Percentiles rank a stretch among this genome's conserved stretches.
Conservation (phyloP, 257 asterid species). For the Lycium barbarum region DNA sequence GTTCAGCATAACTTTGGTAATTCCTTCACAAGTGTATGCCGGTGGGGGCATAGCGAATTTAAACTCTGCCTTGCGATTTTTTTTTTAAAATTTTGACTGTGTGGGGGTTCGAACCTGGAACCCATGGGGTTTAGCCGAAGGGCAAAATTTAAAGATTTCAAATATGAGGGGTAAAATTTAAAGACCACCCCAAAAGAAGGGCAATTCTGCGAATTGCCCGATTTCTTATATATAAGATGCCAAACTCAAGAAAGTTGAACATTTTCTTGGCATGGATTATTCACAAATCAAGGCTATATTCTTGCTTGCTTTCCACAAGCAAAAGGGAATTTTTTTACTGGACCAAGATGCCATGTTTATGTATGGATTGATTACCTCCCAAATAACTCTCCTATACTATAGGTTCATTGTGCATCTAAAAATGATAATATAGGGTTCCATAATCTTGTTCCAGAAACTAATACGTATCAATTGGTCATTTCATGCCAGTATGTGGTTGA, state of each 20-base stretch:
- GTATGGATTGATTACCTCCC: neutral
- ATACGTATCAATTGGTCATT: slow-evolving; percentile 18
- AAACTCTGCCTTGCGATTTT: no score
- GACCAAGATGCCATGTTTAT: slow-evolving; percentile 7
- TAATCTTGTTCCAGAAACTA: neutral
- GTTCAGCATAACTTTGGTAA: no score
- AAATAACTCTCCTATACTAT: neutral
- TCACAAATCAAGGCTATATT: neutral
- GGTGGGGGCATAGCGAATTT: no score
- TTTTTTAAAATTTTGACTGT: no score
- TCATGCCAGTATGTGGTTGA: neutral
- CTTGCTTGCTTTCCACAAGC: neutral
- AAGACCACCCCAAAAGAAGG: no score
- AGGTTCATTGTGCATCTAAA: slow-evolving; percentile 22
- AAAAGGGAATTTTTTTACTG: neutral
- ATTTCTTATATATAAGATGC: neutral
- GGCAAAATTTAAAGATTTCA: no score
- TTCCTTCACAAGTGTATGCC: no score
- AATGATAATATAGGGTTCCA: slow-evolving; percentile 4
- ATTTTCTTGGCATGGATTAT: neutral
- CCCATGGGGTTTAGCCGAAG: no score
- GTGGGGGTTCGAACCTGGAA: no score
- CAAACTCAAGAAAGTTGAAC: neutral
- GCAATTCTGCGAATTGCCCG: no score
- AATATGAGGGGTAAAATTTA: no score